Base-by-base conservation (phyloP, 2,329 filamentous ascomycete genomes). In the Ceratocystis ficicola region DNA sequence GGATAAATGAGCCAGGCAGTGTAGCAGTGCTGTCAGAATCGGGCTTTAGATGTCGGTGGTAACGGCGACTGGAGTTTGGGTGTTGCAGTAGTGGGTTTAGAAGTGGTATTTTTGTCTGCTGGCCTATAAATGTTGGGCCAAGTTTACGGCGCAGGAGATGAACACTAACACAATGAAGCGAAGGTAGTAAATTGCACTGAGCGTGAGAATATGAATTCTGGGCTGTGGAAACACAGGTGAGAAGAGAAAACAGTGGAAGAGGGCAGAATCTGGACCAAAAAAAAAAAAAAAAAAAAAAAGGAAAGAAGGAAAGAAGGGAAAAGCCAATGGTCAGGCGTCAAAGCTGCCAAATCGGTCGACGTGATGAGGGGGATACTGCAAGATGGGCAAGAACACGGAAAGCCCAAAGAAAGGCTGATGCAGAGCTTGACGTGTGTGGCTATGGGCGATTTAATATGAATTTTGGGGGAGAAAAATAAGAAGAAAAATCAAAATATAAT, bases 81-180 rank as follows among this genome's bases (percentile, higher is more conserved):
- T 20, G n/a, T 63, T n/a, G 25, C 10, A 22, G 22, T 63, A 48
- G 36, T 17, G 36, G 41, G 41, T 48, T 57, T 32, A 48, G 20
- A 2, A 22, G 61, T 20, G 41, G 36, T 63, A 46, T 44, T 46
- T 22, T 48, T 28, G 36, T 44, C 41, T 63, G 22, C 10, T 12
- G 17, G 41, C n/a, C 36, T 41, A 63, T 8, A 22, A 41, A 41
- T 60, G 10, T 28, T 65, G 62, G 32, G 66, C 66, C 44, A 59
- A 62, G 63, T 55, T 44, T 60, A 55, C 66, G 63, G 66, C 66
- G 63, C 66, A 67, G 62, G 57, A 62, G 36, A 36, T 32, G 25
- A 17, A 57, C 52, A n/a, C 52, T 57, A 57, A 17, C 52, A 3
- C 52, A 28, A 57, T 57, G 8, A n/a, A 28, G 28, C n/a, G 52